These are phyloP conservation scores for Geotrichum candidum DNA, from an alignment of 1,139 yeast species.

Conservation along the genomic window DNA sequence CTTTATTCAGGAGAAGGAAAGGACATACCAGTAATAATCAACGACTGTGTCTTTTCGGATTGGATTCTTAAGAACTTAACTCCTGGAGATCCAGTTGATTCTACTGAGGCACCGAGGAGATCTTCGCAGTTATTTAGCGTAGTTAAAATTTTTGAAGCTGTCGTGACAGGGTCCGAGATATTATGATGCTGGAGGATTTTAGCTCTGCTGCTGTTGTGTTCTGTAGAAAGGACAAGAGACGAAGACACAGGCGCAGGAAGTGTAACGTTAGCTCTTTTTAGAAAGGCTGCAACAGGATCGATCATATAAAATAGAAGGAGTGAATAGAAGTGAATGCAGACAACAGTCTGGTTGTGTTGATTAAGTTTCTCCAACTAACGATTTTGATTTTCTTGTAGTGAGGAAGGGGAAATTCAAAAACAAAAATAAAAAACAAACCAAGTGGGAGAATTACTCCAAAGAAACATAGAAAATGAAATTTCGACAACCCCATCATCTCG, in stretches of 20 bases:
- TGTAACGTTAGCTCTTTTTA: constrained; percentile 8
- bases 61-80: constrained; percentile 13
- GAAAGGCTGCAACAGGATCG: constrained; percentile 10
- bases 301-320: constrained; percentile 4
- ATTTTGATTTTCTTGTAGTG: not conserved
- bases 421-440: not conserved
- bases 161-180: constrained; percentile 12
- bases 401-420: not conserved
- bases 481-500: not conserved
- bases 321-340: not conserved
- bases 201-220: not conserved
- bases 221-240: constrained; percentile 8
- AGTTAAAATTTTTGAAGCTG: constrained; percentile 8
- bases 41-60: constrained; percentile 11
- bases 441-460: not conserved
- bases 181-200: constrained; percentile 12
- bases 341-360: not conserved
- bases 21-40: constrained; percentile 12
- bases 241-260: constrained; percentile 16
- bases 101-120: constrained; percentile 1
- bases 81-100: not conserved
- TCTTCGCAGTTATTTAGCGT: constrained; percentile 11
- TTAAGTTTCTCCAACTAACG: not conserved
- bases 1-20: not conserved
- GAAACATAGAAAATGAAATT: not conserved